phyloP scores from a whole-genome alignment of 1,284 basidiomycete genomes.

The Cutaneotrichosporon cutaneum region DNA sequence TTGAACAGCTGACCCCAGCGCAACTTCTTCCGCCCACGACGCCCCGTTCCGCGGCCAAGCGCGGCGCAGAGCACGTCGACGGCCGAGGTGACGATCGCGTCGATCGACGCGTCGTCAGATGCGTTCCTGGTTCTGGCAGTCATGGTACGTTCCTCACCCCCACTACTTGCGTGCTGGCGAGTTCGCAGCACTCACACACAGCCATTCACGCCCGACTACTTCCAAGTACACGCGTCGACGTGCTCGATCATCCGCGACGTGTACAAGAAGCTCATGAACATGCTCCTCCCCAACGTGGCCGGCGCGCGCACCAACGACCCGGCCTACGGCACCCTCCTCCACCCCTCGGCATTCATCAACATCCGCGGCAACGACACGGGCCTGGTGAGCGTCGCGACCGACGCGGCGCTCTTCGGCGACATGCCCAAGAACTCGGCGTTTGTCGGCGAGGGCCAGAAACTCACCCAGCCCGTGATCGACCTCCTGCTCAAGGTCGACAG shows the following conservation, averaged over 20 bases:
- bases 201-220: conserved; percentile 57
- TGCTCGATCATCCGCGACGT: conserved; percentile 56
- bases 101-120: conserved; percentile 23
- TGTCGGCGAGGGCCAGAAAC: conserved; percentile 48
- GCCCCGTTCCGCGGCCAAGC: conserved; percentile 16
- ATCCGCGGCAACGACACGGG: not conserved
- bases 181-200: conserved; percentile 19
- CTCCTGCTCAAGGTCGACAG: conserved; percentile 52
- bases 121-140: conserved; percentile 26
- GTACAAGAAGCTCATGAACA: conserved; percentile 53
- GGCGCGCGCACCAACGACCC: conserved; percentile 17
- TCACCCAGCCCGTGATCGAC: conserved; percentile 50
- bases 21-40: conserved; percentile 28
- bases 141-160: conserved; percentile 17
- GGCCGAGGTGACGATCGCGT: conserved; percentile 25
- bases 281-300: conserved; percentile 27
- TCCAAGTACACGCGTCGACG: conserved; percentile 54
- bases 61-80: conserved; percentile 23
- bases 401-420: conserved; percentile 42
- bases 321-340: conserved; percentile 29
- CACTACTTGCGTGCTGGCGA: too few species aligned
- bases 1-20: conserved; percentile 10
- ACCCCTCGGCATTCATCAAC: conserved; percentile 26
- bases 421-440: conserved; percentile 36
- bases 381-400: conserved; percentile 23